These are phyloP conservation scores for Xylariaceae sp. DNA, from an alignment of 2,329 filamentous ascomycete genomes.

Conservation along the genomic window DNA sequence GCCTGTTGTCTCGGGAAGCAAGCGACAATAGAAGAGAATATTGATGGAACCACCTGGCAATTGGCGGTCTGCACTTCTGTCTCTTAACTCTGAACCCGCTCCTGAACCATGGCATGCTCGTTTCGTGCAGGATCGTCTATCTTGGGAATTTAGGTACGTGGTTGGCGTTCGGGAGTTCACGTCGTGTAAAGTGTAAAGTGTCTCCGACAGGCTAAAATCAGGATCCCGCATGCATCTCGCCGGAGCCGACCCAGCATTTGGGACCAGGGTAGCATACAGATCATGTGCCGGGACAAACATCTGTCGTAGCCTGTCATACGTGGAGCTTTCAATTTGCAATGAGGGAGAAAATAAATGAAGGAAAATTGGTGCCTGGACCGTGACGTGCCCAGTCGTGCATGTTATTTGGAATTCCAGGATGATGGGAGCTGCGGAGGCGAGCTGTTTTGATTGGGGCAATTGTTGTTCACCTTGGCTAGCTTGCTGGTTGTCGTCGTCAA, in stretches of 20 bases:
- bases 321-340: neutral
- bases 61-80: neutral
- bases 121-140: neutral
- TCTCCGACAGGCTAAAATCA: constrained; percentile 15
- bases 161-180: neutral
- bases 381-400: neutral
- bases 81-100: neutral
- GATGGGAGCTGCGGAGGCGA: constrained; percentile 1
- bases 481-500: constrained; percentile 1
- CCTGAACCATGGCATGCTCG: neutral
- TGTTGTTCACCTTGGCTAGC: no score
- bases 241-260: neutral
- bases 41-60: neutral
- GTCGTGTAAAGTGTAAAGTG: neutral
- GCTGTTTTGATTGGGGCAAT: constrained; percentile 16
- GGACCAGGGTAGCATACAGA: neutral
- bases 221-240: neutral
- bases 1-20: neutral
- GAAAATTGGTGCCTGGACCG: constrained; percentile 15
- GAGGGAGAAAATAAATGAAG: neutral
- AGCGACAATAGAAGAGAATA: neutral
- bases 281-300: neutral
- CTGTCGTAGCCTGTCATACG: neutral
- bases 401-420: constrained; percentile 25
- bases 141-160: neutral